phyloP scores from a whole-genome alignment of 306 rosid species.

The Malus sieversii region DNA sequence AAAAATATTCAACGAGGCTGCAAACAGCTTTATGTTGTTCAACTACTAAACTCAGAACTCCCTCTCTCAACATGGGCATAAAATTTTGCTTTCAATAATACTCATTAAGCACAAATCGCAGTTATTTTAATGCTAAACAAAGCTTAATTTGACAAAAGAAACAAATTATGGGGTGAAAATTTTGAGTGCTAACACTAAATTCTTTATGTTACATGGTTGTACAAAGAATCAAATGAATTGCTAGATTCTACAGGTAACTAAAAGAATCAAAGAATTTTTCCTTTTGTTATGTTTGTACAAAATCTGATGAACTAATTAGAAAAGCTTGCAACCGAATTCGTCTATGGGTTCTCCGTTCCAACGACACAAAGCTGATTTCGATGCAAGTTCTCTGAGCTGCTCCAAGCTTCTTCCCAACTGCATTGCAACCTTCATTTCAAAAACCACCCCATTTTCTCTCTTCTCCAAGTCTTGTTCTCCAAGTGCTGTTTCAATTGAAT shows the following conservation, averaged over 20 bases:
- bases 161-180: not conserved
- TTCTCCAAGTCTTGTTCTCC: constrained; percentile 41
- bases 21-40: not conserved
- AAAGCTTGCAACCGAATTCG: constrained; percentile 67
- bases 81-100: not conserved
- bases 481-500: constrained; percentile 35
- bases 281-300: not conserved
- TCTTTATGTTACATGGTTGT: not conserved
- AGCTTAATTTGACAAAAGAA: not conserved
- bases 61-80: not conserved
- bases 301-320: constrained; percentile 10
- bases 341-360: constrained; percentile 32
- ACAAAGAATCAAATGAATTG: not conserved
- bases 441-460: constrained; percentile 56
- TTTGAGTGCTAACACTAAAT: not conserved
- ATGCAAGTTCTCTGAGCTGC: constrained; percentile 39
- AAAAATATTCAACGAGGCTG: not conserved
- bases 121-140: not conserved
- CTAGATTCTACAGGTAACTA: not conserved
- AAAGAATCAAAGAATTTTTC: not conserved
- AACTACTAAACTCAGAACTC: not conserved
- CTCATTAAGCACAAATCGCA: not conserved
- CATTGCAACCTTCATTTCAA: constrained; percentile 58
- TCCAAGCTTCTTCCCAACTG: constrained; percentile 61
- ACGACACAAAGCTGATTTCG: constrained; percentile 37